Conservation (phyloP, 164 flowering plant species). For the Taxillus chinensis region DNA sequence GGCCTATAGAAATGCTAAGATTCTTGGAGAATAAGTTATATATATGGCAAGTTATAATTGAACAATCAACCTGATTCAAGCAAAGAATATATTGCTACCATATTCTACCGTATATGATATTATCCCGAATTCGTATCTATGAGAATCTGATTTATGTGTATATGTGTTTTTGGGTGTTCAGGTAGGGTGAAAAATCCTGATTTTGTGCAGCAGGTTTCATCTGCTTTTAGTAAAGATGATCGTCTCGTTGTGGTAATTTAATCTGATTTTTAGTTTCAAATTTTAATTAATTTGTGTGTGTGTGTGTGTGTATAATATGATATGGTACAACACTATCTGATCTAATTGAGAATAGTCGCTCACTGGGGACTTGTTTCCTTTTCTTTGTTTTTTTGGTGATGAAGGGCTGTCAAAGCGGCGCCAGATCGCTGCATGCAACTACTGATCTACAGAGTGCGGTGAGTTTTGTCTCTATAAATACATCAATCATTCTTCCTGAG, state of each 20-base stretch:
- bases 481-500: background rate
- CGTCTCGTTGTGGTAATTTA: conserved; percentile 58
- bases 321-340: no score
- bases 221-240: conserved; percentile 51
- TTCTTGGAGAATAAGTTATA: no score
- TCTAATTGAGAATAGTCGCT: no score
- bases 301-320: no score
- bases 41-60: no score
- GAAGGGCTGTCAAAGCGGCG: conserved; percentile 80
- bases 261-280: background rate
- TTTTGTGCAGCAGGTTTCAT: conserved; percentile 54
- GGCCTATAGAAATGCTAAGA: no score
- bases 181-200: conserved; percentile 73
- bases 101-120: no score
- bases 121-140: no score
- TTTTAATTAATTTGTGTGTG: no score
- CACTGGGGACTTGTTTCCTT: background rate
- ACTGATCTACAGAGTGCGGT: conserved; percentile 51
- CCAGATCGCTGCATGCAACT: conserved; percentile 55
- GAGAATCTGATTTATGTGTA: background rate
- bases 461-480: conserved; percentile 13
- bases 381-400: no score
- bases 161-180: conserved; percentile 12
- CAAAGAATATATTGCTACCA: no score
- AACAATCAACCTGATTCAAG: no score